Base-by-base conservation (phyloP, 768 basidiomycete species). In the Boletus rubropictus region DNA sequence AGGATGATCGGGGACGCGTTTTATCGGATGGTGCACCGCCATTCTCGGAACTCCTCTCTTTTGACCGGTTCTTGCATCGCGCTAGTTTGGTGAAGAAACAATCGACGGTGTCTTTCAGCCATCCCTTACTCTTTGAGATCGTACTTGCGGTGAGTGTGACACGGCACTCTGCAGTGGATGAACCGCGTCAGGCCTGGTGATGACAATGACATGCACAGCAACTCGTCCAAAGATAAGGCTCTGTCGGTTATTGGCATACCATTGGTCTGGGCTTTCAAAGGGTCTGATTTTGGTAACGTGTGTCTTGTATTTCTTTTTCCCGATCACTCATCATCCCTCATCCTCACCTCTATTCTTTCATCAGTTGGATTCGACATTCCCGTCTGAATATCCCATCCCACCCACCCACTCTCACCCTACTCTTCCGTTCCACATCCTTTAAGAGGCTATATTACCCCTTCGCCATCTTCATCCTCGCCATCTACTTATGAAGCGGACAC, bases 101-200 rank as follows among this genome's bases (percentile, higher is more conserved):
- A 48, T 57, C 71, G 1, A 52, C 51, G 5, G 50, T 50, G 2
- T 58, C 60, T n/a, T 53, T 74, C 0, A 61, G 56, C 1, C 72
- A 79, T 46, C 80, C 78, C 1, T 58, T 80, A 20, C 70, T 76
- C 37, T 55, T 73, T 32, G 77, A 80, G 42, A 61, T 79, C 5
- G 55, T 58, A 0, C 15, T 53, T 3, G 57, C 40, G 0, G 0
- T 11, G 1, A 52, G 53, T 11, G 46, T 64, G 3, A 42, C 32
- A 1, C 51, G 37, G 7, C 49, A 36, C 1, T 3, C 39, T 71
- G 8, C 49, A 63, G 14, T 55, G 61, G 44, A 56, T 57, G 42
- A 62, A 56, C 41, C 55, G 20, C 10, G 17, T n/a, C 0, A 8
- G 8, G 24, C 8, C 24, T 25, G 15, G 20, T 3, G 11, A 25